Evolutionary conservation across 306 rosid genomes (phyloP).

Genomic region (Begonia fuchsioides): DNA sequence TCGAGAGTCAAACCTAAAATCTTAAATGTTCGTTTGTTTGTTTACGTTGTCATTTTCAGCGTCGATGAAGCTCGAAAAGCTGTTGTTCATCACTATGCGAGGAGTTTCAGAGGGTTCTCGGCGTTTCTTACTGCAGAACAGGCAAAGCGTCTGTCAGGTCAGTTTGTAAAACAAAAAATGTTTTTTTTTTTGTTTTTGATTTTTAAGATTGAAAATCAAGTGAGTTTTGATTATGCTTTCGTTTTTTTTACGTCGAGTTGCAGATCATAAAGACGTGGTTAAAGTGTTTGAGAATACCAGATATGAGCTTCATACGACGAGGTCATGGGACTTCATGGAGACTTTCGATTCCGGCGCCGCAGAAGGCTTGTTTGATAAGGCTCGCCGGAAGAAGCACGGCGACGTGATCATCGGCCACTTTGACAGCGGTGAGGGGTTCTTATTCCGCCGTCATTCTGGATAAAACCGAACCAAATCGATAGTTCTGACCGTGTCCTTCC

Average conservation of each 20-base stretch:
- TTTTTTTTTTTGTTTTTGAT: not conserved
- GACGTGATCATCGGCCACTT: not conserved
- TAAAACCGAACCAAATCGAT: too few species aligned
- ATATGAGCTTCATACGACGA: slow-evolving; percentile 1
- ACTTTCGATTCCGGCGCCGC: not conserved
- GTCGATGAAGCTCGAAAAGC: not conserved
- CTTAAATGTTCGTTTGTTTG: not conserved
- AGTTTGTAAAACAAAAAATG: not conserved
- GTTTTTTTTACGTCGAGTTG: not conserved
- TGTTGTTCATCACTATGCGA: not conserved
- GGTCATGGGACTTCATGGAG: slow-evolving; percentile 2
- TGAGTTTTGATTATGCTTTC: not conserved
- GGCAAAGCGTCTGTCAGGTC: not conserved
- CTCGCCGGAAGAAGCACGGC: not conserved
- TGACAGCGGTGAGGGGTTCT: slow-evolving; percentile 3
- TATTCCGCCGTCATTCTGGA: not conserved
- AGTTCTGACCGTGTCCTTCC: too few species aligned
- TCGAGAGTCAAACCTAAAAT: not conserved
- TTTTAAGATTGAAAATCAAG: not conserved
- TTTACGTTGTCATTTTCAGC: not conserved
- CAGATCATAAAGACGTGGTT: not conserved
- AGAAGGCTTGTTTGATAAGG: not conserved
- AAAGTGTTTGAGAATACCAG: slow-evolving; percentile 3
- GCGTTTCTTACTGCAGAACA: slow-evolving; percentile 9
- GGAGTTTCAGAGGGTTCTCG: slow-evolving; percentile 8